Evolutionary conservation across 2,329 filamentous ascomycete genomes (phyloP).

Genomic region (Ophiostoma piceae): DNA sequence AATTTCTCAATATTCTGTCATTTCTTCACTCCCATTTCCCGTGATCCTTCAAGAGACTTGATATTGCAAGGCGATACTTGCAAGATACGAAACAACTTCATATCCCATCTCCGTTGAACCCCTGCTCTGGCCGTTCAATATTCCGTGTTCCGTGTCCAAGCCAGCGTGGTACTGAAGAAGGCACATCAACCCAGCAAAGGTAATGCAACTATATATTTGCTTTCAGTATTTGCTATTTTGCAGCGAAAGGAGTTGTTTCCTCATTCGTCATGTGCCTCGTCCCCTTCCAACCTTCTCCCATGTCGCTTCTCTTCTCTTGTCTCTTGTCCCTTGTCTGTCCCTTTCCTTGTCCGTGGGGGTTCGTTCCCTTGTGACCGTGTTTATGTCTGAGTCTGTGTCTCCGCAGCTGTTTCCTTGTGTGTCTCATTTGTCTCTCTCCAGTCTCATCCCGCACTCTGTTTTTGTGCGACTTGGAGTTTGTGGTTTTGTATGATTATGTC

Average conservation of each 20-base stretch:
- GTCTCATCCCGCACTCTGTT: constrained; percentile 4
- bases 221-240: not conserved
- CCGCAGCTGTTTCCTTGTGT: not conserved
- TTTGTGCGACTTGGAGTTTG: not conserved
- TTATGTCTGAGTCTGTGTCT: not conserved
- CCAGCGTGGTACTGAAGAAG: not conserved
- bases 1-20: too few species aligned
- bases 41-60: not conserved
- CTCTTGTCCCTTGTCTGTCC: too few species aligned
- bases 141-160: not conserved
- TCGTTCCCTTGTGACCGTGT: not conserved
- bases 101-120: not conserved
- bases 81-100: not conserved
- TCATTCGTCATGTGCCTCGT: constrained; percentile 10
- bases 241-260: constrained; percentile 1
- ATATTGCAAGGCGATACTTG: not conserved
- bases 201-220: not conserved
- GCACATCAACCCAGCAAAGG: not conserved
- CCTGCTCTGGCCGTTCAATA: not conserved
- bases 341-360: constrained; percentile 6
- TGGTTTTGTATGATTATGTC: not conserved
- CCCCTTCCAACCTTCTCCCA: not conserved
- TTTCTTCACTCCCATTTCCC: not conserved
- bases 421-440: not conserved
- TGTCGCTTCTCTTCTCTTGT: not conserved